Conservation (phyloP, 345 rosid genomes). For the Cardamine chenopodiifolia region DNA sequence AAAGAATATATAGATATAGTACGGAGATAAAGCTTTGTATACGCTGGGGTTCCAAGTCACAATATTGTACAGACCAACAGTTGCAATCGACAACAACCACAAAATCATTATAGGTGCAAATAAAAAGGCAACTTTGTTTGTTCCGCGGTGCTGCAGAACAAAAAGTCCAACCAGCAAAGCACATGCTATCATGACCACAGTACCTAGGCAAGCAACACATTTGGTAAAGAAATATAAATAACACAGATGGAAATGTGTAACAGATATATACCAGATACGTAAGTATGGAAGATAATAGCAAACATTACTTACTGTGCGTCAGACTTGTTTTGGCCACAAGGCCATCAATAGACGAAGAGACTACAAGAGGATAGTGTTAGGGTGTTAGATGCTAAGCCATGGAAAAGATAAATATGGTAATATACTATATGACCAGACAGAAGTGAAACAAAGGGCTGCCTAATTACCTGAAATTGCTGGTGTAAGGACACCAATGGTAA, state of each 20-base stretch:
- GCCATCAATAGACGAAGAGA: slow-evolving; percentile 82
- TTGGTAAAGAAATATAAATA: slow-evolving; percentile 7
- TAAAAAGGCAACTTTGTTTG: slow-evolving; percentile 65
- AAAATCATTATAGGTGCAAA: slow-evolving; percentile 79
- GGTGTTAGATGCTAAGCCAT: slow-evolving; percentile 20
- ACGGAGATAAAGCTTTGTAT: slow-evolving; percentile 79
- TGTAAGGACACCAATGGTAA: slow-evolving; percentile 69
- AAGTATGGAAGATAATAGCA: not conserved
- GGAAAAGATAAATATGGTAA: slow-evolving; percentile 1
- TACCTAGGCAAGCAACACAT: slow-evolving; percentile 52
- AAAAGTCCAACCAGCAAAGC: slow-evolving; percentile 78
- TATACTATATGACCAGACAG: not conserved
- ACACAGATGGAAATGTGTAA: not conserved
- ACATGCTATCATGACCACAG: slow-evolving; percentile 67
- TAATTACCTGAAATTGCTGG: slow-evolving; percentile 82
- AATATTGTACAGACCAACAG: slow-evolving; percentile 71
- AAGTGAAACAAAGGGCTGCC: not conserved
- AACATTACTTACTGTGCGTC: slow-evolving; percentile 58
- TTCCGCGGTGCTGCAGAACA: slow-evolving; percentile 87
- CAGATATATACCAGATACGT: not conserved
- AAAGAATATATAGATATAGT: slow-evolving; percentile 69
- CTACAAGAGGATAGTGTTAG: slow-evolving; percentile 52
- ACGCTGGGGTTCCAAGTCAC: slow-evolving; percentile 81
- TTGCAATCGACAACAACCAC: slow-evolving; percentile 74
- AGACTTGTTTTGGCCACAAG: slow-evolving; percentile 53